Evolutionary conservation across 2,329 filamentous ascomycete genomes (phyloP).

Genomic region (Diaporthe vexans): DNA sequence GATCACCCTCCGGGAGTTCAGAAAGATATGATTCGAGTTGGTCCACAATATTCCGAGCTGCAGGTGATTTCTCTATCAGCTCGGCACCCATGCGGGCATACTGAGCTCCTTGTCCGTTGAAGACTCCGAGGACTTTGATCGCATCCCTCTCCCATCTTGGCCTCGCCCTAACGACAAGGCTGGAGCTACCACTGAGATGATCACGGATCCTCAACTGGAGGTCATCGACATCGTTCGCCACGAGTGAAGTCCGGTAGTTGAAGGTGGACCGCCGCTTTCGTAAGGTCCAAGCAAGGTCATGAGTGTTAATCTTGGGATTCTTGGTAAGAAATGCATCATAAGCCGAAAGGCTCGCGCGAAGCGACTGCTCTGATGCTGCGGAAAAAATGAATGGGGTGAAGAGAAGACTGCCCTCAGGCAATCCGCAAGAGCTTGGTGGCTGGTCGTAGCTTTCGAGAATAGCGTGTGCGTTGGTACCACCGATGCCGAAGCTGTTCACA

Average conservation of each 20-base stretch:
- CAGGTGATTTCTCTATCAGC: constrained; percentile 48
- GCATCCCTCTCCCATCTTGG: no score
- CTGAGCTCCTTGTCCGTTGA: constrained; percentile 51
- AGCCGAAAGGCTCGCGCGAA: not conserved
- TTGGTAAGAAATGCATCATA: not conserved
- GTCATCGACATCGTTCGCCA: not conserved
- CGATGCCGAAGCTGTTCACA: constrained; percentile 35
- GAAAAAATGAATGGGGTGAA: not conserved
- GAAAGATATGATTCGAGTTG: constrained; percentile 9
- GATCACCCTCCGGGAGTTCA: constrained; percentile 1
- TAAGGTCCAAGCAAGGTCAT: not conserved
- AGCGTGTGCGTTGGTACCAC: constrained; percentile 28
- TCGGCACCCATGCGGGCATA: constrained; percentile 51
- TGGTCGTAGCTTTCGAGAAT: constrained; percentile 23
- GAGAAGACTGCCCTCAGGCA: not conserved
- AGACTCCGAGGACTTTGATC: constrained; percentile 33
- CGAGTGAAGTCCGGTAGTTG: not conserved
- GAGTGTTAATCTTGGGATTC: not conserved
- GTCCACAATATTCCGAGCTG: not conserved
- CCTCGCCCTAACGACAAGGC: not conserved
- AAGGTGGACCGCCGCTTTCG: not conserved
- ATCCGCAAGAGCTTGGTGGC: no score
- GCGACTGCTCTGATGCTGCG: not conserved
- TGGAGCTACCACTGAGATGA: not conserved
- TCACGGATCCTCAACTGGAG: not conserved